Conservation (phyloP, 371 early-diverging fungal species). For the Caulochytrium protostelioides region DNA sequence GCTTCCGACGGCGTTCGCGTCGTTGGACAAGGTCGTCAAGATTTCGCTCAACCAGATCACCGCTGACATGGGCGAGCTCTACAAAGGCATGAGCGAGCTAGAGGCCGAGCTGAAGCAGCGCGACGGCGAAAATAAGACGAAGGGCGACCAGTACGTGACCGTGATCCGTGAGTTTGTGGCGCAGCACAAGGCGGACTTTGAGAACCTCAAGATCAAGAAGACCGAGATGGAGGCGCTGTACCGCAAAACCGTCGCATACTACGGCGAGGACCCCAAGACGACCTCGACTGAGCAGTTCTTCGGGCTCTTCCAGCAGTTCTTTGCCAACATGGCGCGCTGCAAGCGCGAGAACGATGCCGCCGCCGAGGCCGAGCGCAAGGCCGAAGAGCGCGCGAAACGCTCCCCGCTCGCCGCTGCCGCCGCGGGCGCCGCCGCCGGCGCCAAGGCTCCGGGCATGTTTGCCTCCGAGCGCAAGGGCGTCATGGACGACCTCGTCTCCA, state of each 20-base stretch:
- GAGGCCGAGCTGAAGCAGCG: constrained; percentile 4
- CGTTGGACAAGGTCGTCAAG: constrained; percentile 3
- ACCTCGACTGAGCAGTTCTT: constrained; percentile 16
- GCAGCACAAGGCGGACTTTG: not conserved
- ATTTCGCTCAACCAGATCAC: constrained; percentile 2
- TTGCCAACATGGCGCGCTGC: not conserved
- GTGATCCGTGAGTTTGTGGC: constrained; percentile 1
- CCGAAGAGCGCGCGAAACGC: not conserved
- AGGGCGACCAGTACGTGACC: not conserved
- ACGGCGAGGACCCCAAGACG: constrained; percentile 11
- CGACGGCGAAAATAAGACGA: not conserved
- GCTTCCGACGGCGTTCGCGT: not conserved
- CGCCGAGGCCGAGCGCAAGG: too few species aligned
- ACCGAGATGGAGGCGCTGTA: constrained; percentile 9
- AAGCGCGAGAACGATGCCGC: not conserved
- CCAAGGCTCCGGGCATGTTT: not conserved
- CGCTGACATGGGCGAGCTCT: constrained; percentile 7
- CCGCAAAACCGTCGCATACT: constrained; percentile 8
- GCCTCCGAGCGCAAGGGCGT: constrained; percentile 10
- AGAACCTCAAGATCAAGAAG: constrained; percentile 2
- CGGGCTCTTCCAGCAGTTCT: constrained; percentile 5
- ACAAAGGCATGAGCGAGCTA: constrained; percentile 2
- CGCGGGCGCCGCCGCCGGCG: not conserved
- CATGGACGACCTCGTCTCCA: constrained; percentile 15
- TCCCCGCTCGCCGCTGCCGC: too few species aligned